phyloP scores from a whole-genome alignment of 2,329 filamentous ascomycete genomes.

The Penicillium psychrosexuale region DNA sequence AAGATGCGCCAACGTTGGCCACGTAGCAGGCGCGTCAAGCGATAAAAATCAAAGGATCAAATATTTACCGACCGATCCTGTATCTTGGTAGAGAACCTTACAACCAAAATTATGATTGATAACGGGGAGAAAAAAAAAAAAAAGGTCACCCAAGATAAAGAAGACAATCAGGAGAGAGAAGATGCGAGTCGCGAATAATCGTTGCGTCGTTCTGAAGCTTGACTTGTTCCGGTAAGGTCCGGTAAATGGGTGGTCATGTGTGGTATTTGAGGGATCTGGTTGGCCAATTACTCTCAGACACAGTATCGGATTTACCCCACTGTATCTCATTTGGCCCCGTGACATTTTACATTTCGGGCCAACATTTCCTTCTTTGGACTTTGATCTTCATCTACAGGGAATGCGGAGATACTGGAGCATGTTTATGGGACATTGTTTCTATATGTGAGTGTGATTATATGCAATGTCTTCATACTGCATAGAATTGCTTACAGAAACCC shows the following conservation, averaged over 20 bases:
- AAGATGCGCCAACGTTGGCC: conserved; percentile 39
- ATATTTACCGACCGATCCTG: conserved; percentile 14
- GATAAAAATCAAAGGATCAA: conserved; percentile 10
- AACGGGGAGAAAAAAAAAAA: conserved; percentile 3
- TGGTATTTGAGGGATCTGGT: background rate
- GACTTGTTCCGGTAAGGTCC: conserved; percentile 24
- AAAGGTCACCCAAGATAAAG: conserved; percentile 7
- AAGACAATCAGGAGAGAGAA: conserved; percentile 24
- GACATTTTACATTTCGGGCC: conserved; percentile 10
- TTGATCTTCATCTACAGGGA: background rate
- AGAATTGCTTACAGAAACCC: background rate
- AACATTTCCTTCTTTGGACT: background rate
- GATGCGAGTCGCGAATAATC: conserved; percentile 19
- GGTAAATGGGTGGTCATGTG: conserved; percentile 12
- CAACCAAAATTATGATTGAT: background rate
- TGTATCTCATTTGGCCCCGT: conserved; percentile 20
- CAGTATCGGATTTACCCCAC: background rate
- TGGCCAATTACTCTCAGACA: conserved; percentile 7
- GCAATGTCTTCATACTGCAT: background rate
- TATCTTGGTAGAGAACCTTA: background rate
- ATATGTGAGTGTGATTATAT: no score
- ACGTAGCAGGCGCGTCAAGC: conserved; percentile 46
- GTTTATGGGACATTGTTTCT: no score
- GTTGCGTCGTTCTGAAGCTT: conserved; percentile 17
- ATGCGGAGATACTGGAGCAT: no score